Evolutionary conservation across 176 grass and related monocot species (phyloP), one percentile per base, ranked within the genome.

Genomic region (Oryza coarctata): DNA sequence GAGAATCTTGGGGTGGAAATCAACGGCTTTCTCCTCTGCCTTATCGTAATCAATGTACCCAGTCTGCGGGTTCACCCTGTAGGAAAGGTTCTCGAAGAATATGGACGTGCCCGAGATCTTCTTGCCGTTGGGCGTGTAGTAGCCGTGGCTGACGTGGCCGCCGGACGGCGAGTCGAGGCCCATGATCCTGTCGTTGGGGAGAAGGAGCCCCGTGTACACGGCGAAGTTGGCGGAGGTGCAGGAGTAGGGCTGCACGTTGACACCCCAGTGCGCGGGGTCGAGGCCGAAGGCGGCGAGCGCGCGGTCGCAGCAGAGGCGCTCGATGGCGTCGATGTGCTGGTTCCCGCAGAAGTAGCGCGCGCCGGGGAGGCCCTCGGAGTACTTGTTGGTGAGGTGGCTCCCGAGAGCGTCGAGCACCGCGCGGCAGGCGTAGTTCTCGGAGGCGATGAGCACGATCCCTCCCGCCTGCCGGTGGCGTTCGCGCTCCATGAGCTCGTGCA

Each of bases 361-460:
- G 5, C 96, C 92, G 0, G 96, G 96, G 52, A 77, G 78, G 1
- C 96, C 96, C 85, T 99, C 96, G 18, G 91, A 95, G 80, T 99
- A 99, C 85, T 99, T 99, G 80, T 99, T 99, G n/a, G 93, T 95
- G 50, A 99, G 89, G 71, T 99, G 96, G 87, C 96, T 99, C 29
- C 96, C 96, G 10, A 99, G 93, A 33, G 96, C 90, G 30, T 95
- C 91, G 30, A 98, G 96, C 35, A 98, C 96, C 1, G 93, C 93
- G 68, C 90, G 96, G 89, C 96, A 98, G 44, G 89, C 96, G 76
- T 93, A 98, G 69, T 98, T 98, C 85, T 98, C 96, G 7, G 96
- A 98, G 6, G 96, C 96, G 33, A 98, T 90, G 11, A 98, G 88
- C 90, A 95, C 96, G 85, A 98, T 91, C 25, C 96, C 96, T 18